Percentiles rank a stretch among this genome's conserved stretches.
Conservation (phyloP, 2,329 filamentous ascomycete genomes). For the Epichloe gansuensis region DNA sequence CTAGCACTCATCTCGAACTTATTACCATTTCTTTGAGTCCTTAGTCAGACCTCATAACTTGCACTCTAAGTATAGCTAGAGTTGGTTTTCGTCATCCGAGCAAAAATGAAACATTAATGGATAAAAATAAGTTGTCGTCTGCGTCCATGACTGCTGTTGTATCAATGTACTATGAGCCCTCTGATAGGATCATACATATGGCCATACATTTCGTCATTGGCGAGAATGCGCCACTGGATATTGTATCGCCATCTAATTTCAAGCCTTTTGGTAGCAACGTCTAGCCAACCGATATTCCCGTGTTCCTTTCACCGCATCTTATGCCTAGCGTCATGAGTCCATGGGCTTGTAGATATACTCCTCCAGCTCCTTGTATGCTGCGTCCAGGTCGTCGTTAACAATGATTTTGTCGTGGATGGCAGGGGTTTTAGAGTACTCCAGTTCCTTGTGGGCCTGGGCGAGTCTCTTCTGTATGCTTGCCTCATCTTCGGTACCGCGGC, state of each 20-base stretch:
- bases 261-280: neutral
- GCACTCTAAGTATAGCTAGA: conserved; percentile 17
- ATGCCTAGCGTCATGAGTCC: conserved; percentile 6
- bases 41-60: conserved; percentile 26
- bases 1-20: conserved; percentile 24
- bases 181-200: neutral
- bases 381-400: conserved; percentile 33
- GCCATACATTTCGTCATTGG: neutral
- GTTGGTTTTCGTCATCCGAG: conserved; percentile 17
- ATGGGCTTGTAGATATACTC: conserved; percentile 31
- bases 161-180: neutral
- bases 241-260: neutral
- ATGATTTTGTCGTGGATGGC: conserved; percentile 36
- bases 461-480: conserved; percentile 58
- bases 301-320: neutral
- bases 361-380: conserved; percentile 42
- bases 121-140: neutral
- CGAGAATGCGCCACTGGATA: too few species aligned
- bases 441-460: conserved; percentile 58
- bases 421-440: conserved; percentile 57
- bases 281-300: neutral
- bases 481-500: conserved; percentile 68
- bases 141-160: neutral
- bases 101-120: conserved; percentile 6
- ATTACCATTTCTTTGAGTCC: conserved; percentile 25